Evolutionary conservation across 2,329 filamentous ascomycete species (phyloP).

Genomic region (Colletotrichum orbiculare): DNA sequence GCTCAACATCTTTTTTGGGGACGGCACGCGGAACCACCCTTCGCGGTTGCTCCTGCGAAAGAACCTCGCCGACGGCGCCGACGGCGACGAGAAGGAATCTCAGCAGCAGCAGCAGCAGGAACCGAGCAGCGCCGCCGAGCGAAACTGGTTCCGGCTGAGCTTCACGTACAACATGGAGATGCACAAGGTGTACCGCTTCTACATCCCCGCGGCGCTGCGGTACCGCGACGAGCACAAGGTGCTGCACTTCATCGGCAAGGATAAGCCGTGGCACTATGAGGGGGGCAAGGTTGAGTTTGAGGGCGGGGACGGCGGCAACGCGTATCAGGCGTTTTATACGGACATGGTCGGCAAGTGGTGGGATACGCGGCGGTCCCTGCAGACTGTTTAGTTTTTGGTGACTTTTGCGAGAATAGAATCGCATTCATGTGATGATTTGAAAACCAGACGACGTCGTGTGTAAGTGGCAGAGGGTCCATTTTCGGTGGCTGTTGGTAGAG

Average conservation of each 20-base stretch:
- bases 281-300: constrained; percentile 38
- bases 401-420: too few relatives aligned
- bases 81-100: background rate
- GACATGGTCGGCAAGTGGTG: constrained; percentile 40
- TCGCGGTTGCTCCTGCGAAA: constrained; percentile 15
- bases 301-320: constrained; percentile 18
- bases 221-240: constrained; percentile 59
- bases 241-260: constrained; percentile 76
- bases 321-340: constrained; percentile 37
- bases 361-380: constrained; percentile 30
- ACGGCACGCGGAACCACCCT: constrained; percentile 51
- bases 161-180: constrained; percentile 42
- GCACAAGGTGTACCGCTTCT: constrained; percentile 39
- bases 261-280: constrained; percentile 69
- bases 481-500: background rate
- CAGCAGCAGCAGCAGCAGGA: too few relatives aligned
- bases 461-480: too few relatives aligned
- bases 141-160: constrained; percentile 42
- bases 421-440: too few relatives aligned
- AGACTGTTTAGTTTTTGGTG: background rate
- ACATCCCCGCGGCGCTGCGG: constrained; percentile 39
- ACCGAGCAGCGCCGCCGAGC: background rate
- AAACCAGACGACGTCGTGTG: too few relatives aligned
- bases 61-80: too few relatives aligned
- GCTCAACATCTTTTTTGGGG: constrained; percentile 73